These are phyloP conservation scores for Neotropicomus parvogracilis DNA, from an alignment of 1,284 basidiomycete genomes.

Conservation along the genomic window DNA sequence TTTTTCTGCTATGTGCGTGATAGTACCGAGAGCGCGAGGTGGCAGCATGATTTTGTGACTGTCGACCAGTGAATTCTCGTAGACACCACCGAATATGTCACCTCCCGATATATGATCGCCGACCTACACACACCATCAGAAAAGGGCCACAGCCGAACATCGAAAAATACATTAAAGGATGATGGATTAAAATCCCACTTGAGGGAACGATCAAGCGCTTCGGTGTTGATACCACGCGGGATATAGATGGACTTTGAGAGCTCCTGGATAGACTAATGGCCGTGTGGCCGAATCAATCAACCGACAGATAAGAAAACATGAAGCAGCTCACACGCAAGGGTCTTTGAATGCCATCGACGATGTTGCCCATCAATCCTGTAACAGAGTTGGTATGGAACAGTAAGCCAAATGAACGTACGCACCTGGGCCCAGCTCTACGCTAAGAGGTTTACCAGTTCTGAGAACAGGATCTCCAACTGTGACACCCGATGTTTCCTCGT, in stretches of 20 bases:
- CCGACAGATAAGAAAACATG: conserved; percentile 9
- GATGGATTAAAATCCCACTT: conserved; percentile 97
- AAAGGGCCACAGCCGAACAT: background rate
- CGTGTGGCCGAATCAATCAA: conserved; percentile 18
- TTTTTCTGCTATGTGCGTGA: conserved; percentile 92
- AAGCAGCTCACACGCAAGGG: conserved; percentile 66
- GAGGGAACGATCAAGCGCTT: conserved; percentile 84
- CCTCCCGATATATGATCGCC: conserved; percentile 98
- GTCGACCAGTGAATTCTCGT: conserved; percentile 95
- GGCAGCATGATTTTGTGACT: conserved; percentile 97
- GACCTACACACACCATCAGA: conserved; percentile 47
- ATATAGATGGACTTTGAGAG: conserved; percentile 98
- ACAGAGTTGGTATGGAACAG: conserved; percentile 7
- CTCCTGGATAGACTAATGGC: conserved; percentile 84
- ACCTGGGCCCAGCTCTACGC: conserved; percentile 97
- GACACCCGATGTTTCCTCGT: conserved; percentile 97
- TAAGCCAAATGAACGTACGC: conserved; percentile 8
- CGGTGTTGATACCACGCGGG: conserved; percentile 96
- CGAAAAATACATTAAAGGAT: conserved; percentile 59
- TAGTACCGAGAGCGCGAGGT: conserved; percentile 91
- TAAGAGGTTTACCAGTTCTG: conserved; percentile 94
- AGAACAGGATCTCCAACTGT: conserved; percentile 98
- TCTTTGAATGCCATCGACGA: conserved; percentile 96
- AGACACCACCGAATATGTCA: conserved; percentile 93
- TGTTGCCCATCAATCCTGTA: conserved; percentile 93